Evolutionary conservation across 306 rosid genomes (phyloP), one percentile per base, ranked within the genome.

Genomic region (Astragalus membranaceus): DNA sequence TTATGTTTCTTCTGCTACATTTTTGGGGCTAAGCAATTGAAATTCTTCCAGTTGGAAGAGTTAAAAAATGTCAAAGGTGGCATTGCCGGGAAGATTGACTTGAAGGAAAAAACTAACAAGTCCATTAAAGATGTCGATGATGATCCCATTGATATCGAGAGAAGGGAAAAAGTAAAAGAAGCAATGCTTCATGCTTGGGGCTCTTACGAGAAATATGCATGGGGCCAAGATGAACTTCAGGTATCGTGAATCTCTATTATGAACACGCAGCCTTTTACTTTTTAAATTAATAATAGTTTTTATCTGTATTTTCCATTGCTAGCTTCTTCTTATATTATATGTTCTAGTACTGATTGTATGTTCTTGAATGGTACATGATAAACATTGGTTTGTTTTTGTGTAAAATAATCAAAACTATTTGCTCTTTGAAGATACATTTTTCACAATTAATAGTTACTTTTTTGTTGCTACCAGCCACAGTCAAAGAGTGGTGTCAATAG

Each of bases 201-300:
- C 80, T 95, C 99, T 64, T 95, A 95, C 46, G 97, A 86, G 82
- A 89, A 86, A 63, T 95, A 85, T 78, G 97, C 99, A 9, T 95
- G 99, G 99, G 99, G 97, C 48, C 91, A 91, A 74, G 99, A 95
- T 74, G 99, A 95, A 85, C 97, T 95, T 81, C 99, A 94, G 95
- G 99, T 91, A 56, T 30, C 64, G 23, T 56, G 48, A 56, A 69
- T 78, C 47, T 54, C 57, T 48, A 54, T 62, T 23, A 16, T 32
- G 43, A 49, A 73, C 23, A 3, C 71, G 57, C 35, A 51, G 36
- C 58, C 73, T 49, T 64, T 64, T 13, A 47, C 59, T 41, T 61
- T 80, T 59, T 52, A 49, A 8, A 7, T 47, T 26, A n/a, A n/a
- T n/a, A n/a, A n/a, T n/a, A n/a, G n/a, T n/a, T n/a, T n/a, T n/a